Base-by-base conservation (phyloP, 768 basidiomycete genomes). In the Rhodocollybia butyracea region DNA sequence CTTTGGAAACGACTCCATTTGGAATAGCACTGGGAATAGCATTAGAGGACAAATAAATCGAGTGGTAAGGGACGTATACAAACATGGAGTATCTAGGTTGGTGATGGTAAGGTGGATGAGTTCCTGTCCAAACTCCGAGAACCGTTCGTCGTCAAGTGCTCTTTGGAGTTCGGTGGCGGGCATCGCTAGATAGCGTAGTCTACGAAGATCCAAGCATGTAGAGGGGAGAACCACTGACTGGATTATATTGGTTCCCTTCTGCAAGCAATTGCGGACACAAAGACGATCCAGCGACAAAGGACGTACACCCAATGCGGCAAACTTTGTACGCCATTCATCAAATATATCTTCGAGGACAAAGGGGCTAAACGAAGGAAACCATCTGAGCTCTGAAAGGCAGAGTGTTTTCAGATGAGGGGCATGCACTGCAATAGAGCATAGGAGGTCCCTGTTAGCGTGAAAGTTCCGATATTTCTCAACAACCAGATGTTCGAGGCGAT, bases 291-390 rank as follows among this genome's bases (percentile, higher is more conserved):
- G n/a, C 26, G n/a, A n/a, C 6, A 43, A 27, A n/a, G 38, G 41
- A n/a, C 26, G 13, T 27, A 40, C 10, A 30, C 27, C 27, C 41
- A 21, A n/a, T 11, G 38, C 40, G 17, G 39, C 27, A 22, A 40
- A 43, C 12, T 29, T 30, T n/a, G 22, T 13, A 17, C 15, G 6
- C 51, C 51, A 53, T 27, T 53, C 39, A 39, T 53, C 51, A n/a
- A 53, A 43, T 40, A 53, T 53, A 39, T 43, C 51, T 43, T 53
- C 51, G 13, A 53, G 26, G 15, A 53, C 17, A 6, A 41, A n/a
- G 5, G 24, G 26, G 12, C n/a, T 53, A 15, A 53, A 53, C 36
- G 51, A 53, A 41, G 51, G 51, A 27, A 22, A 53, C 51, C 51
- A 53, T 34, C 39, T 27, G 6, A 53, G 30, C 17, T 53, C 51